Base-by-base conservation (phyloP, 495 filamentous ascomycete species). In the Hypoxylon cercidicola region DNA sequence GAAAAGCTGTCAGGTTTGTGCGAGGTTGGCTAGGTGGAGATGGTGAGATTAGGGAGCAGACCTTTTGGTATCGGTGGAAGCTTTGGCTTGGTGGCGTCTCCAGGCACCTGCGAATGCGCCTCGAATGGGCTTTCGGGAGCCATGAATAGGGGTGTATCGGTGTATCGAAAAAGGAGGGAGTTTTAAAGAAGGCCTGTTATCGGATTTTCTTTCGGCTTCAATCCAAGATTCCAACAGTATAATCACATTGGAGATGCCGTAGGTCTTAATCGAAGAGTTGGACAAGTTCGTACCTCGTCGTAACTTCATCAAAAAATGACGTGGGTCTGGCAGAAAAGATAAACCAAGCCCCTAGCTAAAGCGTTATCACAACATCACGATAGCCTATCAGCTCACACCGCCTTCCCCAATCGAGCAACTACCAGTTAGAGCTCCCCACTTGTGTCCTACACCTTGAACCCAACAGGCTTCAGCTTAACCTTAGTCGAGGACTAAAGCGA, bases 1-100 rank as follows among this genome's bases (percentile, higher is more conserved):
- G 75, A 89, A 90, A 64, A 80, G n/a, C n/a, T 71, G 65, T 77
- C 89, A 91, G 65, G 6, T 18, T 3, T 16, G 34, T 9, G 34
- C 8, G 13, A 12, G 9, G 13, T 21, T 20, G 25, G 12, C 46
- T 41, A 4, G 10, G 28, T 49, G 19, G 13, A 6, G 43, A 9
- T 73, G 64, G 44, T 1, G 2, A 37, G 30, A 35, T n/a, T 9
- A 41, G 39, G 8, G 39, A 19, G 20, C 47, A 39, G 69, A 85
- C 84, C 78, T 66, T 78, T 74, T 13, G 83, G 81, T 11, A 87
- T 70, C 16, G 66, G 62, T 16, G 79, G 72, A n/a, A 82, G 75
- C 55, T 85, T 86, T 18, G 55, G 68, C 74, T 76, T 58, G 32
- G 61, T 39, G 68, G 50, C 11, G 37, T 13, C 19, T 41, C 54